Base-by-base conservation (phyloP, 1,139 yeast species). In the Scheffersomyces stambukii region DNA sequence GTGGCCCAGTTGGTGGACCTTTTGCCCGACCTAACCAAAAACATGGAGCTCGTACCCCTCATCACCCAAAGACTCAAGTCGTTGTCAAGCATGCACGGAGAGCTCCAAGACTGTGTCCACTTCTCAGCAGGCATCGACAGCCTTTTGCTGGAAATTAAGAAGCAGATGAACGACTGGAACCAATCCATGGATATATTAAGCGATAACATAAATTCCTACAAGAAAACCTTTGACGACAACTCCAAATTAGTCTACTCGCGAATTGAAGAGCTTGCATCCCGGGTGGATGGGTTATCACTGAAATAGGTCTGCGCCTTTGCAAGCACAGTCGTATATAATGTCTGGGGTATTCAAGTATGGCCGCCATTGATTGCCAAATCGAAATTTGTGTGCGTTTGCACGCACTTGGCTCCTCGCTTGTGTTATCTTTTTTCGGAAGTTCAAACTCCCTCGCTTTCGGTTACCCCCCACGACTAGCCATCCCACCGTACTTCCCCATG, bases 21-120 rank as follows among this genome's bases (percentile, higher is more conserved):
- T 9, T 46, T 75, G 15, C 61, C 60, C 1, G 52, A 54, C 1
- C 50, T 74, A n/a, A 63, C 61, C 19, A 42, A 42, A 2, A 50
- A 64, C 21, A 53, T 52, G 11, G 38, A 45, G 6, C 40, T 51
- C 2, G 48, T 75, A 1, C 80, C 81, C 0, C 43, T 52, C 3
- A 31, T 75, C 2, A 31, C 70, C 3, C 42, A 51, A 9, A 49
- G 84, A 22, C 50, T 77, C 18, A 61, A 66, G 34, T 50, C 70
- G 1, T 52, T 77, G 26, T 61, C 65, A 33, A 49, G 46, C 0
- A 53, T 75, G 2, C 81, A 77, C 42, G 41, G 60, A 5, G 70
- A 64, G 14, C 35, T 61, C 19, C 59, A 59, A 6, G 47, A 40
- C 13, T 42, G 55, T 6, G 51, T 60, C 4, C 41, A 44, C 4